These are phyloP conservation scores for Fusarium kyushuense DNA, from an alignment of 2,329 filamentous ascomycete genomes.

Conservation along the genomic window DNA sequence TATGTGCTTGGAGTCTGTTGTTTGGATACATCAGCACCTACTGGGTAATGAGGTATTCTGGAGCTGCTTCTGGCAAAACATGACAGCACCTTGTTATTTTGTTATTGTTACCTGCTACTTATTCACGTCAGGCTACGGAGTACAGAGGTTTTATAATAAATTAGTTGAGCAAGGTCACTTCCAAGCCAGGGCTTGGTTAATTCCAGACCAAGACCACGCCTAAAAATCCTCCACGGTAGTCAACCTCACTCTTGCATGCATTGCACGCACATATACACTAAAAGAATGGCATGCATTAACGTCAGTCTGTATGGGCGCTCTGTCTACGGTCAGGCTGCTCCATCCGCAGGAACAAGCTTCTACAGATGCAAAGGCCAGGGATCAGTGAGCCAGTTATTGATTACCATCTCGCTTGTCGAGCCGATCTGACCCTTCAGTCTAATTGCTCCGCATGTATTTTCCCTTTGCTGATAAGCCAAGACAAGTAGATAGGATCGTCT, in stretches of 20 bases:
- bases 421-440: slow-evolving; percentile 29
- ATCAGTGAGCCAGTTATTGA: slow-evolving; percentile 7
- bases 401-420: slow-evolving; percentile 40
- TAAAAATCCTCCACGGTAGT: neutral
- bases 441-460: slow-evolving; percentile 20
- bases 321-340: neutral
- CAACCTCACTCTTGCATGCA: neutral
- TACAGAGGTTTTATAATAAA: too few species aligned
- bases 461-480: slow-evolving; percentile 17
- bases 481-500: neutral
- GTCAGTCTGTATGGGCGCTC: slow-evolving; percentile 12
- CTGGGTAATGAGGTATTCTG: neutral
- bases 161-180: neutral
- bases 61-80: neutral
- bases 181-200: slow-evolving; percentile 4
- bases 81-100: neutral
- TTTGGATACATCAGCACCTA: neutral
- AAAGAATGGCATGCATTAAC: slow-evolving; percentile 14
- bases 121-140: neutral
- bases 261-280: neutral
- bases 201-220: slow-evolving; percentile 6
- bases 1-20: neutral
- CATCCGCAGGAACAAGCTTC: slow-evolving; percentile 28
- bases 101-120: neutral
- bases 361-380: slow-evolving; percentile 24